Conservation (phyloP, 1,139 yeast species). For the Geotrichum phurueaensis region DNA sequence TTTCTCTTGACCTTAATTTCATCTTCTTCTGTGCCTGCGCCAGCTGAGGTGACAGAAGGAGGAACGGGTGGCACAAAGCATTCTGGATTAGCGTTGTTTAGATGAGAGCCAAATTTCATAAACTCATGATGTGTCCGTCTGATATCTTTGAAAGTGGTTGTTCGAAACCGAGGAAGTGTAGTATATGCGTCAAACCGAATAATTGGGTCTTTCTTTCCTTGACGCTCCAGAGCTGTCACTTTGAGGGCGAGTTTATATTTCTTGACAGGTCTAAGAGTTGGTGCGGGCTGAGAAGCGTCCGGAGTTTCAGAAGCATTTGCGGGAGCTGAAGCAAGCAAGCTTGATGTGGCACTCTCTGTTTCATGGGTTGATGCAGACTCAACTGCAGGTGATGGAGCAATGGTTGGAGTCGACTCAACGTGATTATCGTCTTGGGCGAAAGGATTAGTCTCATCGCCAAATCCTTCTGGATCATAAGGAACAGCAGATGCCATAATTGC, state of each 20-base stretch:
- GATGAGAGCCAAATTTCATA: slow-evolving; percentile 66
- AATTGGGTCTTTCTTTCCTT: slow-evolving; percentile 47
- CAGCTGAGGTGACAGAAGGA: slow-evolving; percentile 64
- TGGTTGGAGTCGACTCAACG: not conserved
- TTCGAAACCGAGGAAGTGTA: slow-evolving; percentile 71
- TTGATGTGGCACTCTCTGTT: not conserved
- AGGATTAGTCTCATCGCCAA: slow-evolving; percentile 27
- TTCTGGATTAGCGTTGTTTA: slow-evolving; percentile 77
- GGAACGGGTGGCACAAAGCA: slow-evolving; percentile 92
- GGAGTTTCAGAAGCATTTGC: not conserved
- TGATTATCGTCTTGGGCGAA: slow-evolving; percentile 24
- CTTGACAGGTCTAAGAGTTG: slow-evolving; percentile 16
- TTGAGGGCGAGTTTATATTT: slow-evolving; percentile 37
- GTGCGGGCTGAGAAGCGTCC: not conserved
- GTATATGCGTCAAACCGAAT: slow-evolving; percentile 46
- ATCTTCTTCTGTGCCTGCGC: slow-evolving; percentile 80
- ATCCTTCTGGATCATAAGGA: slow-evolving; percentile 30
- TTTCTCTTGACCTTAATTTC: slow-evolving; percentile 48
- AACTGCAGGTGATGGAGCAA: not conserved
- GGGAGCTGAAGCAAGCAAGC: not conserved
- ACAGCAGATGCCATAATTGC: slow-evolving; percentile 27
- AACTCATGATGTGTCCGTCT: slow-evolving; percentile 80
- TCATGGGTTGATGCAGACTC: not conserved
- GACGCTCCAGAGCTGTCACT: slow-evolving; percentile 45
- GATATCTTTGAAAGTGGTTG: slow-evolving; percentile 61